Base-by-base conservation (phyloP, 768 basidiomycete species). In the Panus rudis region DNA sequence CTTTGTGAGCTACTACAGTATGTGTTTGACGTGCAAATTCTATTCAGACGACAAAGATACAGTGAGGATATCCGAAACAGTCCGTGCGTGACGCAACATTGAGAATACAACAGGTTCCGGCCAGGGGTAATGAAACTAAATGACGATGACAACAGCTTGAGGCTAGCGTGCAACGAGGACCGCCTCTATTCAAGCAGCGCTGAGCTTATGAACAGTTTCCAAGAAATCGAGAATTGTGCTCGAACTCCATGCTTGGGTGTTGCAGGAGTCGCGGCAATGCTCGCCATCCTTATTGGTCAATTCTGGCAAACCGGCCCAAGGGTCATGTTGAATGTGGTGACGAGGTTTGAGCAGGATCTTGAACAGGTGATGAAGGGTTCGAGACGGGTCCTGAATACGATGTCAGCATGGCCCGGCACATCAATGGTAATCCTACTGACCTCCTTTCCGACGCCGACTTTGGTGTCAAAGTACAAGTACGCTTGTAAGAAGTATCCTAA, bases 231-330 rank as follows among this genome's bases (percentile, higher is more conserved):
- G 69, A 50, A 97, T 62, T 19, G 91, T 94, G 61, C 89, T 92
- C 35, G 90, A 79, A 56, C 89, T 92, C 96, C 94, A 98, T 4
- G 94, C 96, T 59, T 98, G 96, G 21, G 96, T 92, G 35, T 75
- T 70, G 59, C 94, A 98, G 35, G 91, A 92, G 63, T 98, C 93
- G 40, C 62, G 62, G 59, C 94, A 98, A 63, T 78, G 79, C 28
- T 68, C 66, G 10, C 93, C 94, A 49, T 92, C 75, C 58, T 76
- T 76, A 62, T 94, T 92, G 46, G 91, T 93, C 50, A 92, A 65
- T 63, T 98, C 96, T 0, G 96, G 96, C 19, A 99, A 66, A 20
- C 96, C 96, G 41, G 84, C 80, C 96, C 96, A 99, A 14, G 83
- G 70, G 55, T 96, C 91, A 26, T 66, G 72, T 51, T 77, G 70